phyloP scores from a whole-genome alignment of 768 basidiomycete species.

The Auricularia sp. region DNA sequence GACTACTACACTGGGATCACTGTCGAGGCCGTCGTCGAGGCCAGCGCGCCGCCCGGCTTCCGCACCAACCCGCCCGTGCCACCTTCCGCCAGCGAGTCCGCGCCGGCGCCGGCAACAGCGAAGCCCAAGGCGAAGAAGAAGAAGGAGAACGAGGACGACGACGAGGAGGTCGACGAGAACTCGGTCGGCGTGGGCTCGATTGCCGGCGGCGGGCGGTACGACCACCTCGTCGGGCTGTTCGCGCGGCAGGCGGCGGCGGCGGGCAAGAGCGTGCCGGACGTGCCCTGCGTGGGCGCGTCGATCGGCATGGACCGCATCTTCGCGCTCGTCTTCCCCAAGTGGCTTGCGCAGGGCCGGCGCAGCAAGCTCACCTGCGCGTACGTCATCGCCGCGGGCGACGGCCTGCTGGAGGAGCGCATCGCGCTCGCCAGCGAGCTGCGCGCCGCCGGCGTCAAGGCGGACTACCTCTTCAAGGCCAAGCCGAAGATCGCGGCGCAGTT shows the following conservation, averaged over 20 bases:
- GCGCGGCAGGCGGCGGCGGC: conserved; percentile 68
- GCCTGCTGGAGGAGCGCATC: conserved; percentile 78
- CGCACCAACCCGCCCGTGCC: conserved; percentile 42
- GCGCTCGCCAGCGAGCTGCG: conserved; percentile 69
- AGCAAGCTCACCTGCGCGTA: conserved; percentile 91
- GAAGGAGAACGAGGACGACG: conserved; percentile 27
- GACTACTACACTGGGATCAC: conserved; percentile 99
- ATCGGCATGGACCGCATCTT: conserved; percentile 93
- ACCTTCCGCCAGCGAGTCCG: conserved; percentile 20
- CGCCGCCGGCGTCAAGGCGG: conserved; percentile 85
- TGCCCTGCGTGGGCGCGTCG: conserved; percentile 88
- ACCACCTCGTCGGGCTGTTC: conserved; percentile 90
- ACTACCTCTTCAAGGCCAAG: conserved; percentile 87
- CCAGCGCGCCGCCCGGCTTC: conserved; percentile 85
- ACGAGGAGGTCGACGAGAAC: conserved; percentile 85
- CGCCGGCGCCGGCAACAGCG: conserved; percentile 19
- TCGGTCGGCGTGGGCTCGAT: conserved; percentile 96
- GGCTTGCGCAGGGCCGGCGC: conserved; percentile 67
- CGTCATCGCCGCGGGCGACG: conserved; percentile 86
- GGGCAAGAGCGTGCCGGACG: conserved; percentile 35
- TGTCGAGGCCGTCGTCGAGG: conserved; percentile 91
- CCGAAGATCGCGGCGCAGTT: conserved; percentile 86
- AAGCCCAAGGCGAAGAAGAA: conserved; percentile 29
- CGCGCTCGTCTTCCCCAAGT: conserved; percentile 80
- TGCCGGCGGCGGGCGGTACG: conserved; percentile 96